Evolutionary conservation across 163 green algal genomes (phyloP), one percentile per base, ranked within the genome.

Genomic region (Chlamydomonas reinhardtii): DNA sequence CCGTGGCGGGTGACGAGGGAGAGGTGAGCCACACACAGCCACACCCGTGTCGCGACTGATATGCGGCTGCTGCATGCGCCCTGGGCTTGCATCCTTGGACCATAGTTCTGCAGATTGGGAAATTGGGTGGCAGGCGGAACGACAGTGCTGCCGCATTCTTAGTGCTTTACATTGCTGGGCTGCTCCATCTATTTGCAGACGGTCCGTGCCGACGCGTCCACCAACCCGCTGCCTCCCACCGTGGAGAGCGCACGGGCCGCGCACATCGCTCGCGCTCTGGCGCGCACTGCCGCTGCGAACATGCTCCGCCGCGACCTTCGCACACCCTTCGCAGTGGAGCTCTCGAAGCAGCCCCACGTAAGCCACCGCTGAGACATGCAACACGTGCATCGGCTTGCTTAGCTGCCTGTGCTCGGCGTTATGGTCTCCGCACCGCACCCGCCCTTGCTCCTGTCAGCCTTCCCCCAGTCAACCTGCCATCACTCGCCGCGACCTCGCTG

Each of bases 261-360:
- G 12, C 29, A 11, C 14, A 68, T 84, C 29, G 77, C 77, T 2
- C 65, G 77, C 48, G 56, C 52, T 16, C 43, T 84, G 77, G 77
- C 77, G 20, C 77, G 77, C 66, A 76, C 65, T 24, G 77, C 77
- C 65, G 77, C 65, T 22, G 77, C 77, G 65, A 84, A 84, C 65
- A 84, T 84, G 77, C 77, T 84, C 1, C 37, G 65, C 2, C 39
- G 65, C 3, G 77, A 84, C 39, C 31, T 84, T 1, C 39, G 65
- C 0, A 75, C 77, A 65, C 77, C 77, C n/a, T 84, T 84, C n/a
- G 77, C 77, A 16, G 77, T 84, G 5, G 77, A 84, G 77, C 77
- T 84, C n/a, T 75, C 77, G 2, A 75, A 76, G 77, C 77, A 84
- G 20, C 76, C 76, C 2, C n/a, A 37, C 34, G 76, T 83, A 31